These are phyloP conservation scores for Hanseniaspora uvarum DNA, from an alignment of 1,139 yeast species.

Conservation along the genomic window DNA sequence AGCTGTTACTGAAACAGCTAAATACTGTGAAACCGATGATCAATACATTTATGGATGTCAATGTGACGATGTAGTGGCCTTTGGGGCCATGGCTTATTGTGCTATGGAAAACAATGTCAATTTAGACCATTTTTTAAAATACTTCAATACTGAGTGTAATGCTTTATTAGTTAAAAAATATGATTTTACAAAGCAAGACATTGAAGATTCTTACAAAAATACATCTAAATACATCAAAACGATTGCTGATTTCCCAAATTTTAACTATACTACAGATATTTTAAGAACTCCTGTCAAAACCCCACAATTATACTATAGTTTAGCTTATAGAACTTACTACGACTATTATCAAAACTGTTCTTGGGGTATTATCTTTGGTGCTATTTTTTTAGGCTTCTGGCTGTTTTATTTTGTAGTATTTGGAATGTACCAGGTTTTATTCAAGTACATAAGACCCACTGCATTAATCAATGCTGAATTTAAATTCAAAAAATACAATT, in stretches of 20 bases:
- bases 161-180: slow-evolving; percentile 21
- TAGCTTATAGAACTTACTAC: slow-evolving; percentile 8
- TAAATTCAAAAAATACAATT: slow-evolving; percentile 35
- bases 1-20: slow-evolving; percentile 23
- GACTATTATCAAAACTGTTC: slow-evolving; percentile 17
- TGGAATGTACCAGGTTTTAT: slow-evolving; percentile 33
- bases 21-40: slow-evolving; percentile 23
- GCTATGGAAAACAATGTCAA: slow-evolving; percentile 21
- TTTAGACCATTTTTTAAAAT: slow-evolving; percentile 5
- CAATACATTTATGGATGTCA: slow-evolving; percentile 23
- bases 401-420: slow-evolving; percentile 35
- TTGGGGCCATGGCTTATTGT: slow-evolving; percentile 29
- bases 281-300: slow-evolving; percentile 18
- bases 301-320: slow-evolving; percentile 1
- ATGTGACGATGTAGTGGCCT: slow-evolving; percentile 27
- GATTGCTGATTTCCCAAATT: slow-evolving; percentile 14
- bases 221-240: slow-evolving; percentile 34
- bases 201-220: slow-evolving; percentile 34
- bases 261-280: slow-evolving; percentile 17
- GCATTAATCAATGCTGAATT: slow-evolving; percentile 30
- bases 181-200: slow-evolving; percentile 25
- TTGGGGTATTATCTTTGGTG: slow-evolving; percentile 30
- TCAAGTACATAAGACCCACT: slow-evolving; percentile 34
- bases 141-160: slow-evolving; percentile 17
- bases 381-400: slow-evolving; percentile 43